Conservation (phyloP, 768 basidiomycete species). For the Xerocomellus dryophilus region DNA sequence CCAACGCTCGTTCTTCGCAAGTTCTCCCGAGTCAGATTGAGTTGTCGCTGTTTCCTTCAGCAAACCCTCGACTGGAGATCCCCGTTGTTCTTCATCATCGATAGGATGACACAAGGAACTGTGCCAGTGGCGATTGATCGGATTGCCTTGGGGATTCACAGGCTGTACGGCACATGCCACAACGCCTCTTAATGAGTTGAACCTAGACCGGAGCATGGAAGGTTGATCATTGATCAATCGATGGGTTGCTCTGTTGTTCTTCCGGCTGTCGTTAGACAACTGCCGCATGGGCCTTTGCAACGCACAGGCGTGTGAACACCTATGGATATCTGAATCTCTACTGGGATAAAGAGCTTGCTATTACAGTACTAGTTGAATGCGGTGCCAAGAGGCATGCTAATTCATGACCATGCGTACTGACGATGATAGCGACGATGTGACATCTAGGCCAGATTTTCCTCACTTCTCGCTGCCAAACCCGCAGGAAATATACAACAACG, state of each 20-base stretch:
- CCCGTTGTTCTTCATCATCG: not conserved
- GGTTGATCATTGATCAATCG: not conserved
- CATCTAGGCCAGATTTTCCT: not conserved
- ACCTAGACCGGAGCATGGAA: not conserved
- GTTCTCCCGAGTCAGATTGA: not conserved
- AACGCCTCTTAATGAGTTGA: not conserved
- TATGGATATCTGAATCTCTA: not conserved
- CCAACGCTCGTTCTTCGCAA: not conserved
- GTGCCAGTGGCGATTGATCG: not conserved
- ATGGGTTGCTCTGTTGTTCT: not conserved
- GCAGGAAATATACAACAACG: not conserved
- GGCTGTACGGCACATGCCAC: not conserved
- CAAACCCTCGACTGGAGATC: not conserved
- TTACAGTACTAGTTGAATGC: too few species aligned
- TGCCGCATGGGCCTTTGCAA: not conserved
- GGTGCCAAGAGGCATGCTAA: too few species aligned
- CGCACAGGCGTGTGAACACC: not conserved
- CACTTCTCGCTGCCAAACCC: too few species aligned
- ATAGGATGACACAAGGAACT: not conserved
- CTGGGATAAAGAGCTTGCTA: too few species aligned
- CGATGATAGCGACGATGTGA: too few species aligned
- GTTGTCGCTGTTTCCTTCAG: not conserved
- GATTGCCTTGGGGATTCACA: not conserved
- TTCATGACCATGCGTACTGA: not conserved
- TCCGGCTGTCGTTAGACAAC: not conserved